Evolutionary conservation across 352 stramenopile genomes (phyloP).

Genomic region (Blastocystis hominis): DNA sequence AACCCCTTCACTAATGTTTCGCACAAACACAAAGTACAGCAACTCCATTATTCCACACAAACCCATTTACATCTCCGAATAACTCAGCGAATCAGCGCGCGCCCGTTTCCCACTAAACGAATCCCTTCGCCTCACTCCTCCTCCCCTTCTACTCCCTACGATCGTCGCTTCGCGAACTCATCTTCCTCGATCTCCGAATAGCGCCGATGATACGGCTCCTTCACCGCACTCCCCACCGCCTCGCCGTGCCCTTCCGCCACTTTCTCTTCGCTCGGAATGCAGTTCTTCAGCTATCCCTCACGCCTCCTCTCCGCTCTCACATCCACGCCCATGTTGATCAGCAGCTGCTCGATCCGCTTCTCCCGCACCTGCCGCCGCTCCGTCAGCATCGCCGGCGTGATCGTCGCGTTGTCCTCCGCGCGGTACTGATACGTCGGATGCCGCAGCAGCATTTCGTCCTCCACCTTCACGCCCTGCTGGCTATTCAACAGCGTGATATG

Average conservation of each 20-base stretch:
- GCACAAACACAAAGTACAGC: not conserved
- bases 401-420: not conserved
- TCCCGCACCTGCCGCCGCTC: not conserved
- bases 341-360: constrained; percentile 18
- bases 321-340: constrained; percentile 22
- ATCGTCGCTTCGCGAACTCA: not conserved
- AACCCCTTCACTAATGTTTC: not conserved
- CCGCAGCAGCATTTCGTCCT: constrained; percentile 24
- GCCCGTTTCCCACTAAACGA: not conserved
- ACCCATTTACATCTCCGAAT: not conserved
- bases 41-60: not conserved
- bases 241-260: not conserved
- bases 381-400: constrained; percentile 7
- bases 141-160: not conserved
- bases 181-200: constrained; percentile 17
- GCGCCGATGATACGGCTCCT: not conserved
- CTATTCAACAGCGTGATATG: constrained; percentile 18
- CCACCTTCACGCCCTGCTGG: not conserved
- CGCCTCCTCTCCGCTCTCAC: not conserved
- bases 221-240: not conserved
- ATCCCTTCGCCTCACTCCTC: not conserved
- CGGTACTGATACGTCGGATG: not conserved
- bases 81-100: not conserved
- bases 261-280: constrained; percentile 34
- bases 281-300: constrained; percentile 39